Conservation (phyloP, 495 filamentous ascomycete genomes). For the Xylona heveae region DNA sequence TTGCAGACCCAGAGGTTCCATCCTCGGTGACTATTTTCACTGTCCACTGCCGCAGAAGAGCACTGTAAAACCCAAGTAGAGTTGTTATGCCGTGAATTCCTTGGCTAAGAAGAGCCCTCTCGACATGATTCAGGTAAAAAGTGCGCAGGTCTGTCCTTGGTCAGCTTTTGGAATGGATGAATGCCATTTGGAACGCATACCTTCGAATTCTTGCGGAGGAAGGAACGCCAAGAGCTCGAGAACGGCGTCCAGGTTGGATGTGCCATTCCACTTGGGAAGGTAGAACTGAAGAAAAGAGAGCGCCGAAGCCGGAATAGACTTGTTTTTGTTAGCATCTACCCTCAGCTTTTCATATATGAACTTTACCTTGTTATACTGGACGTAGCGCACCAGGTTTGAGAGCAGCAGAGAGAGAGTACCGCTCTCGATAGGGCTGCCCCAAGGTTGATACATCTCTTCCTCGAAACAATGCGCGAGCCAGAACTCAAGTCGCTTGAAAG, state of each 20-base stretch:
- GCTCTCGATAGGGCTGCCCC: slow-evolving; percentile 2
- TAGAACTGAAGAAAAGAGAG: slow-evolving; percentile 40
- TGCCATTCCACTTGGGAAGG: slow-evolving; percentile 47
- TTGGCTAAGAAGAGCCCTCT: slow-evolving; percentile 32
- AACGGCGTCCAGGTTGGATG: slow-evolving; percentile 31
- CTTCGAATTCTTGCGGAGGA: slow-evolving; percentile 35
- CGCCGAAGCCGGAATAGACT: slow-evolving; percentile 40
- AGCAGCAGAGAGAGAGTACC: slow-evolving; percentile 7
- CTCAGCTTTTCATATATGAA: not conserved
- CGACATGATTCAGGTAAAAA: slow-evolving; percentile 30
- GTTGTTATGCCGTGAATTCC: slow-evolving; percentile 25
- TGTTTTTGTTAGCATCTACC: slow-evolving; percentile 9
- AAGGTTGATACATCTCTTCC: slow-evolving; percentile 8
- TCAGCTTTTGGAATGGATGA: too few species aligned
- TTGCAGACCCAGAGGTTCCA: too few species aligned
- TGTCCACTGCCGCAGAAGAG: slow-evolving; percentile 50
- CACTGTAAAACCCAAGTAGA: slow-evolving; percentile 49
- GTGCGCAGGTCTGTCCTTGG: slow-evolving; percentile 28
- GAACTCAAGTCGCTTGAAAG: slow-evolving; percentile 8
- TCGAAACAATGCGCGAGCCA: slow-evolving; percentile 13
- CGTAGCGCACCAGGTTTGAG: slow-evolving; percentile 19
- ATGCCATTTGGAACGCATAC: slow-evolving; percentile 15
- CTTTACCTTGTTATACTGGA: slow-evolving; percentile 16
- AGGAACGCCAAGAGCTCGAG: slow-evolving; percentile 43
- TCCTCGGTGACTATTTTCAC: slow-evolving; percentile 19